Evolutionary conservation across 2,329 filamentous ascomycete genomes (phyloP), one percentile per base, ranked within the genome.

Genomic region (Diaporthe citriasiana): DNA sequence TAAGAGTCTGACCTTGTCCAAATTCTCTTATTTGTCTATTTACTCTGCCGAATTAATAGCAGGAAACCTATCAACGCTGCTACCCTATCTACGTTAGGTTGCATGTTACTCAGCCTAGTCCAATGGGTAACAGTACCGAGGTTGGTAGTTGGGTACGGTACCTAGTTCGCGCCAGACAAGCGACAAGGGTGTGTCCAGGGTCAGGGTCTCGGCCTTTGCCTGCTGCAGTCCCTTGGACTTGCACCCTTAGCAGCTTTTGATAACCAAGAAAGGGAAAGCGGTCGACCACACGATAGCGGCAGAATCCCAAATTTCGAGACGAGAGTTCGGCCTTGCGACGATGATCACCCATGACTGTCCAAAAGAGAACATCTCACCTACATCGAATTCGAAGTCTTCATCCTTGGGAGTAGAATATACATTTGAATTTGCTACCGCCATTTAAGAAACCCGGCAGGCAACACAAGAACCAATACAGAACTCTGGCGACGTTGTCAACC

Each of bases 261-360:
- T 68, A 53, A 50, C n/a, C 63, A 10, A 27, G 33, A 53, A 68
- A 40, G n/a, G 47, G n/a, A 53, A 68, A 22, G 63, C 63, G 63
- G 63, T 68, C 63, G 9, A 27, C 15, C 22, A 2, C 8, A 3
- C 33, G 33, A 30, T 51, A 68, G n/a, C n/a, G 47, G 63, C 63
- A 68, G 63, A 53, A 68, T 68, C 63, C 63, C 33, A 68, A 68
- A 68, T 68, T 68, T 68, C 63, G 13, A 66, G 63, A 51, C 47
- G 45, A 45, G 30, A 51, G 33, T 30, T 38, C 45, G 33, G 9
- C 47, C 15, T 13, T 27, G 63, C 38, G 15, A 2, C 25, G 15
- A 40, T n/a, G n/a, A 53, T 53, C 63, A 27, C n/a, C n/a, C 47
- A 2, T 10, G n/a, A 38, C 38, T 17, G 6, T 22, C 45, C 5